These are phyloP conservation scores for Carallia brachiata DNA, from an alignment of 345 rosid genomes.

Conservation along the genomic window DNA sequence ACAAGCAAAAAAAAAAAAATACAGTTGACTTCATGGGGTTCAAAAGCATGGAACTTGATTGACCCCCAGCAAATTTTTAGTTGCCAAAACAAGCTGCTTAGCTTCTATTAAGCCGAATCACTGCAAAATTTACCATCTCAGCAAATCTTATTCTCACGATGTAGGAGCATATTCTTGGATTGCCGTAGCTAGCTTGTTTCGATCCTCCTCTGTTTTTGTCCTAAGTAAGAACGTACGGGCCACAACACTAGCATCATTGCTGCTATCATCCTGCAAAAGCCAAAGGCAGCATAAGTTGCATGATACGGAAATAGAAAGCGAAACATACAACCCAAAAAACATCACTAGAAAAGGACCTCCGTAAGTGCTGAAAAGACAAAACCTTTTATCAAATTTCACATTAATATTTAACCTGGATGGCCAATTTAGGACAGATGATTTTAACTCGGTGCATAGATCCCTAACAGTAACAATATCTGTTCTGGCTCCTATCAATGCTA, in stretches of 20 bases:
- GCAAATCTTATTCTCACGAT: slow-evolving; percentile 32
- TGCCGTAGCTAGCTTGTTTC: slow-evolving; percentile 65
- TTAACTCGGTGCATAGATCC: too few species aligned
- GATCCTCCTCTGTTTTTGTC: slow-evolving; percentile 71
- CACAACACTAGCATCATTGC: slow-evolving; percentile 37
- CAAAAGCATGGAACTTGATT: slow-evolving; percentile 12
- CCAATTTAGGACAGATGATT: too few species aligned
- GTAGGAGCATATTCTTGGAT: slow-evolving; percentile 83
- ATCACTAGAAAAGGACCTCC: too few species aligned
- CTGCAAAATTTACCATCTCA: slow-evolving; percentile 23
- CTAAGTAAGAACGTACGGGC: slow-evolving; percentile 83
- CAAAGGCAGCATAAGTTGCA: neutral
- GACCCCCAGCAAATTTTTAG: slow-evolving; percentile 16
- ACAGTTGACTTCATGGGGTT: slow-evolving; percentile 18
- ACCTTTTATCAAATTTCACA: too few species aligned
- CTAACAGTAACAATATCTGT: too few species aligned
- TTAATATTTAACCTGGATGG: too few species aligned
- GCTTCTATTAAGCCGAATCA: slow-evolving; percentile 8
- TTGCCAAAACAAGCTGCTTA: slow-evolving; percentile 17
- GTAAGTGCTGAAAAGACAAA: too few species aligned
- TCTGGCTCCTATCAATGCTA: too few species aligned
- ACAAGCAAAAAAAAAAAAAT: slow-evolving; percentile 16
- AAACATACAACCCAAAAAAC: neutral
- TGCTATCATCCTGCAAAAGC: slow-evolving; percentile 54
- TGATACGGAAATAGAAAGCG: neutral